Evolutionary conservation across 1,284 basidiomycete species (phyloP).

Genomic region (Naganishia albida): DNA sequence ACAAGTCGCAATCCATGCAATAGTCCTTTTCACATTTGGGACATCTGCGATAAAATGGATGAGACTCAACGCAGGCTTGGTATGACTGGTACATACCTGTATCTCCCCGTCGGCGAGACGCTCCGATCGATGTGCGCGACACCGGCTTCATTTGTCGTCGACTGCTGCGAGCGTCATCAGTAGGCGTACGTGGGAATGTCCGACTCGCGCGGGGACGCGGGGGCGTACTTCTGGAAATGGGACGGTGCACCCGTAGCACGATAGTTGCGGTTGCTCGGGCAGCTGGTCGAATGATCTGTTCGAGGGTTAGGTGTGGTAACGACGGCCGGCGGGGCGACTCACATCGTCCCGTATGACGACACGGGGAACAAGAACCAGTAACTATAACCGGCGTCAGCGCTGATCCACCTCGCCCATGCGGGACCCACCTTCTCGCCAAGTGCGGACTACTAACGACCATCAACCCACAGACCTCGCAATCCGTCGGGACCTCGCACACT

Average conservation of each 20-base stretch:
- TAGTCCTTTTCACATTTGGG: conserved; percentile 34
- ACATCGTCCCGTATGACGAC: conserved; percentile 41
- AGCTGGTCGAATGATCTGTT: conserved; percentile 35
- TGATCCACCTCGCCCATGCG: conserved; percentile 26
- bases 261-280: conserved; percentile 22
- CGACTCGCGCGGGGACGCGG: too few species aligned
- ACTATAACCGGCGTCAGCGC: conserved; percentile 34
- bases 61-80: background rate
- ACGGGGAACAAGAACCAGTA: conserved; percentile 53
- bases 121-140: conserved; percentile 33
- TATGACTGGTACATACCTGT: conserved; percentile 23
- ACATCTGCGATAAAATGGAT: conserved; percentile 19
- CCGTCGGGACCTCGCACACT: conserved; percentile 96
- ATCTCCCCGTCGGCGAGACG: conserved; percentile 33
- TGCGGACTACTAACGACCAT: conserved; percentile 98
- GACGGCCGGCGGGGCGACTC: conserved; percentile 3
- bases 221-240: conserved; percentile 61
- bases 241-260: conserved; percentile 72
- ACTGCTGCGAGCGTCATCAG: background rate
- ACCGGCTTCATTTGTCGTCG: conserved; percentile 27
- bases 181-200: too few species aligned
- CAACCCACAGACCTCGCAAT: conserved; percentile 93
- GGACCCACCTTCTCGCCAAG: conserved; percentile 82
- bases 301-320: conserved; percentile 8
- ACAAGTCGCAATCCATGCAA: conserved; percentile 36